Conservation (phyloP, 192 early-diverging fungal species). For the Dimargaris verticillata region DNA sequence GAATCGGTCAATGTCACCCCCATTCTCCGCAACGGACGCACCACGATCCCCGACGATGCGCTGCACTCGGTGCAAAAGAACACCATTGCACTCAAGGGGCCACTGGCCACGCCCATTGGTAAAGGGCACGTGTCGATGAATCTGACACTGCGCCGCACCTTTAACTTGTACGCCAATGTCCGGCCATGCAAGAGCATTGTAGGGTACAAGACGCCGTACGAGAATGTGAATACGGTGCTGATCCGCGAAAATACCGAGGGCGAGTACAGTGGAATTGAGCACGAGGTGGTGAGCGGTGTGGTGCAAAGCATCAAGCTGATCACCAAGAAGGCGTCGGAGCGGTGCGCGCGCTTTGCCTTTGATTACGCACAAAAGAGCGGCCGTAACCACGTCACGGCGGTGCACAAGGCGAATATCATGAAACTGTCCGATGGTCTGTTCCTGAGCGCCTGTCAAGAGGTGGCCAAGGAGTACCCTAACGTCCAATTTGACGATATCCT, state of each 20-base stretch:
- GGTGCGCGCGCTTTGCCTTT: slow-evolving; percentile 88
- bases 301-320: slow-evolving; percentile 99
- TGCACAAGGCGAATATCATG: slow-evolving; percentile 98
- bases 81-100: slow-evolving; percentile 93
- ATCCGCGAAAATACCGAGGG: slow-evolving; percentile 99
- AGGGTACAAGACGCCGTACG: slow-evolving; percentile 91
- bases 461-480: slow-evolving; percentile 80
- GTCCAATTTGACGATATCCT: slow-evolving; percentile 83
- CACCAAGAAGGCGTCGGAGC: slow-evolving; percentile 83
- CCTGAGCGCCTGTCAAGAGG: slow-evolving; percentile 77
- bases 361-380: slow-evolving; percentile 79
- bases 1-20: slow-evolving; percentile 90
- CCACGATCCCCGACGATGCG: slow-evolving; percentile 83
- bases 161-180: slow-evolving; percentile 97
- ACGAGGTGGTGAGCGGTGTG: slow-evolving; percentile 86
- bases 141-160: slow-evolving; percentile 75
- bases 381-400: slow-evolving; percentile 81
- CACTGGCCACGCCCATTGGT: slow-evolving; percentile 93
- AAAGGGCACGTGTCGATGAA: slow-evolving; percentile 98
- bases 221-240: slow-evolving; percentile 91
- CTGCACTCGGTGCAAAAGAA: slow-evolving; percentile 81
- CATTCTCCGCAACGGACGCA: slow-evolving; percentile 78
- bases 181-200: slow-evolving; percentile 94
- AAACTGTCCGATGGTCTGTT: slow-evolving; percentile 96
- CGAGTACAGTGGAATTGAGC: slow-evolving; percentile 99